These are phyloP conservation scores for Plasmodium fragile DNA, from an alignment of 169 alveolate genomes.

Conservation along the genomic window DNA sequence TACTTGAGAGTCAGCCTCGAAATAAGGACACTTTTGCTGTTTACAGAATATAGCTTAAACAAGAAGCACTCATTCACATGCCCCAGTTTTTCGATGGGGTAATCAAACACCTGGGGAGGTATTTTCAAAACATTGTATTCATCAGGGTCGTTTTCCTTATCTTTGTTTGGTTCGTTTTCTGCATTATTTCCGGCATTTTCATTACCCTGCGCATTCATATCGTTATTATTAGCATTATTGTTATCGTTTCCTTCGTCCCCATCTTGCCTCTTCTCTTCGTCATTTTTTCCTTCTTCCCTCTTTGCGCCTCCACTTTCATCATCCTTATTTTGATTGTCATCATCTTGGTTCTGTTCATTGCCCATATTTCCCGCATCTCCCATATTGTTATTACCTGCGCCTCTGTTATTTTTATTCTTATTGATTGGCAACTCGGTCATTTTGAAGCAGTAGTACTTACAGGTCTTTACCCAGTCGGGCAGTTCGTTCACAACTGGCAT, in stretches of 20 bases:
- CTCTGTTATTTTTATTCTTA: conserved; percentile 6
- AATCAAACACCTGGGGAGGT: conserved; percentile 79
- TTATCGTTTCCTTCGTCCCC: conserved; percentile 6
- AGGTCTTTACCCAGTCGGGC: conserved; percentile 73
- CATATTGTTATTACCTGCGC: background rate
- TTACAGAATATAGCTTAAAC: conserved; percentile 74
- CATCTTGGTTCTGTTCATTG: background rate
- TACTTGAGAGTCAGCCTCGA: conserved; percentile 75
- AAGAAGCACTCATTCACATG: conserved; percentile 80
- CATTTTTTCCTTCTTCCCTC: background rate
- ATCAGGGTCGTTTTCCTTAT: conserved; percentile 68
- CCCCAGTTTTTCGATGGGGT: conserved; percentile 74
- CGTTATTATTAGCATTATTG: background rate
- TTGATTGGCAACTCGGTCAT: conserved; percentile 43
- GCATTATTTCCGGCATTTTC: background rate
- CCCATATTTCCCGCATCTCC: background rate
- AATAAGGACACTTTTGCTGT: conserved; percentile 74
- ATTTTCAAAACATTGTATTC: conserved; percentile 78
- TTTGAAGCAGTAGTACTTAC: conserved; percentile 64
- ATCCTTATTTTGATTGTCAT: background rate
- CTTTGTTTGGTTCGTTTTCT: background rate
- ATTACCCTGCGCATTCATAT: background rate
- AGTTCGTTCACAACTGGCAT: conserved; percentile 62
- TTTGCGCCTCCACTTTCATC: background rate
- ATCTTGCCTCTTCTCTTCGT: conserved; percentile 47